A percentile compares a stretch with the other conserved stretches of the same genome.
phyloP scores from a whole-genome alignment of 345 rosid genomes.

The Odontarrhena argentea region DNA sequence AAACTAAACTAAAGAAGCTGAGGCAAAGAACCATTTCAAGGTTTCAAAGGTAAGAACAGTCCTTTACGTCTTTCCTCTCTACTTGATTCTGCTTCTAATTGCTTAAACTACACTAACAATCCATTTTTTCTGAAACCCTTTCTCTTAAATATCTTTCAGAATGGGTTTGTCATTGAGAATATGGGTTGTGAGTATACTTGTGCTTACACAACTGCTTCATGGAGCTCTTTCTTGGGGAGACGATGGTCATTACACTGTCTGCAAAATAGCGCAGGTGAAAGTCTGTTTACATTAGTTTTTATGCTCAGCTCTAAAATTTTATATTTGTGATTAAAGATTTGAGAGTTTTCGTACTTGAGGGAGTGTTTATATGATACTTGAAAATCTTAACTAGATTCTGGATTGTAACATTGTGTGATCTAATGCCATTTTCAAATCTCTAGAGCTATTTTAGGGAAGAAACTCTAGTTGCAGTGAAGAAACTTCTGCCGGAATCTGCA shows the following conservation, averaged over 20 bases:
- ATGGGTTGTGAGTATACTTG: constrained; percentile 48
- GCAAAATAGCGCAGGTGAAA: constrained; percentile 86
- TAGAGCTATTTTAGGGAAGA: constrained; percentile 69
- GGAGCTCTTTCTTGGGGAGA: constrained; percentile 78
- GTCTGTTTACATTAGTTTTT: background rate
- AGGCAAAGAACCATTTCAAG: background rate
- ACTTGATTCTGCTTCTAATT: background rate
- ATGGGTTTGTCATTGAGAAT: constrained; percentile 41
- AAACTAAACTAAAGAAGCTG: background rate
- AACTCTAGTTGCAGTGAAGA: constrained; percentile 60
- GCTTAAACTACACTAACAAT: background rate
- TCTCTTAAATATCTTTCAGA: constrained; percentile 6
- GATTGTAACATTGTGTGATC: background rate
- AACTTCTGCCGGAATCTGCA: constrained; percentile 73
- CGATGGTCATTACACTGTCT: constrained; percentile 74
- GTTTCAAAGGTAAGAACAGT: constrained; percentile 3
- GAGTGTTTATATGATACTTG: background rate
- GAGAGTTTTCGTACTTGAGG: background rate
- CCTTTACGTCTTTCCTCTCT: background rate
- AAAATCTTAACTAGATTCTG: too few relatives aligned
- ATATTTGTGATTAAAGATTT: background rate
- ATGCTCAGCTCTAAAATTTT: background rate
- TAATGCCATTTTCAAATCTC: constrained; percentile 6
- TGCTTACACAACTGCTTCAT: constrained; percentile 56
- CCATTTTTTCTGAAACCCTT: background rate